Conservation (phyloP, 1,139 yeast genomes). For the Pichia sp. region DNA sequence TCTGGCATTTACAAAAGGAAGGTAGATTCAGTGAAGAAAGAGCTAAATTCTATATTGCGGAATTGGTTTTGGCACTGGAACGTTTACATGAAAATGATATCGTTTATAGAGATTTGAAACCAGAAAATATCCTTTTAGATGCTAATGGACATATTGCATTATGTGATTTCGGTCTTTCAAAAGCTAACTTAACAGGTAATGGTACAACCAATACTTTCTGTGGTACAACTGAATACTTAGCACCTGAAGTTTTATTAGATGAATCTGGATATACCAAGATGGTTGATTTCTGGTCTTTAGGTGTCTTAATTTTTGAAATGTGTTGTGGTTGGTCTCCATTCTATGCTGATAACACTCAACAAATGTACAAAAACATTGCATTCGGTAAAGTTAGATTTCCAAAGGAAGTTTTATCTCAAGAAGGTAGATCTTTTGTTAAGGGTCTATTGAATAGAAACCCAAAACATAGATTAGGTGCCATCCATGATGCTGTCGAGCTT, state of each 20-base stretch:
- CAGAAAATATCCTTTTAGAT: constrained; percentile 89
- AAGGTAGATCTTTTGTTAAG: constrained; percentile 92
- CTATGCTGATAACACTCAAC: constrained; percentile 95
- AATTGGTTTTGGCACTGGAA: constrained; percentile 85
- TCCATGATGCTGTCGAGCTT: constrained; percentile 88
- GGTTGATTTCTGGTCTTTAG: constrained; percentile 88
- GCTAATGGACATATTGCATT: constrained; percentile 97
- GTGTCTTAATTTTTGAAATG: constrained; percentile 82
- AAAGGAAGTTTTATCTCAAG: constrained; percentile 86
- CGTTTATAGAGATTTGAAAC: constrained; percentile 92
- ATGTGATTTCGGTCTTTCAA: constrained; percentile 95
- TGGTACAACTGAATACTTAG: constrained; percentile 92
- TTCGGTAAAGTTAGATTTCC: constrained; percentile 98
- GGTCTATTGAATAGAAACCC: constrained; percentile 95
- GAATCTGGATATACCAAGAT: constrained; percentile 84
- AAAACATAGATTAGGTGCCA: constrained; percentile 87
- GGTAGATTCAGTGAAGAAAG: constrained; percentile 91
- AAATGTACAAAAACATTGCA: constrained; percentile 98
- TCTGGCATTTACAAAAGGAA: constrained; percentile 97
- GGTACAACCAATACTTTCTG: constrained; percentile 97
- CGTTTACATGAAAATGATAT: constrained; percentile 91
- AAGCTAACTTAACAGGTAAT: constrained; percentile 81
- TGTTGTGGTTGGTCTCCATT: constrained; percentile 99
- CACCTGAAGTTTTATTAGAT: constrained; percentile 77
- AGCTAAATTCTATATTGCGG: constrained; percentile 96